Percentiles rank a stretch among this genome's conserved stretches.
Evolutionary conservation across 2,329 filamentous ascomycete species (phyloP).

Genomic region (Aspergillus sp.): DNA sequence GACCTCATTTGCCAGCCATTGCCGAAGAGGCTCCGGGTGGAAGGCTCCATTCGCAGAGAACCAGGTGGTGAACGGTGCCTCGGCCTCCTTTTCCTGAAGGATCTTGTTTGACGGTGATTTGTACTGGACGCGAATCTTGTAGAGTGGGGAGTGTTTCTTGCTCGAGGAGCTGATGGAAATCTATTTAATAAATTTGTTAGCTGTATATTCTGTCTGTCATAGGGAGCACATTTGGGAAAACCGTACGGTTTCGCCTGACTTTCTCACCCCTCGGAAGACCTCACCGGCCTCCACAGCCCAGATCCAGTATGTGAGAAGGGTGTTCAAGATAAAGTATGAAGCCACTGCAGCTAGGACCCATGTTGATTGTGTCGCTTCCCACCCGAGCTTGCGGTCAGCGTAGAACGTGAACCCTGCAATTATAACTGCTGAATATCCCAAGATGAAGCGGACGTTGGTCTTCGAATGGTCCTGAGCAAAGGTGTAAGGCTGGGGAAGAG

Average conservation of each 20-base stretch:
- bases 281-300: constrained; percentile 74
- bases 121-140: constrained; percentile 63
- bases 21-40: constrained; percentile 56
- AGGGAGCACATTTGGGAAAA: not conserved
- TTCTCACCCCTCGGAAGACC: constrained; percentile 71
- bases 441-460: constrained; percentile 72
- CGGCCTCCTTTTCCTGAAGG: constrained; percentile 44
- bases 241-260: constrained; percentile 61
- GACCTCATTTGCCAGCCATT: constrained; percentile 57
- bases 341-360: constrained; percentile 76
- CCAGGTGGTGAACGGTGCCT: constrained; percentile 57
- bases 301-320: constrained; percentile 76
- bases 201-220: not conserved
- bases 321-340: constrained; percentile 75
- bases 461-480: constrained; percentile 79
- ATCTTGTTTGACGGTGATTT: constrained; percentile 35
- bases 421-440: constrained; percentile 78
- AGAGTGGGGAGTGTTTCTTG: constrained; percentile 76
- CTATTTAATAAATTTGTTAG: constrained; percentile 36
- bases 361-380: constrained; percentile 71
- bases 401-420: constrained; percentile 80
- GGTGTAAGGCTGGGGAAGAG: constrained; percentile 55
- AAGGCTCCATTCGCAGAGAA: constrained; percentile 56
- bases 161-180: constrained; percentile 67
- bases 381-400: constrained; percentile 88